Percentiles rank a stretch among this genome's conserved stretches.
Evolutionary conservation across 108 stramenopile species (phyloP).

Genomic region (Conticribra weissflogii): DNA sequence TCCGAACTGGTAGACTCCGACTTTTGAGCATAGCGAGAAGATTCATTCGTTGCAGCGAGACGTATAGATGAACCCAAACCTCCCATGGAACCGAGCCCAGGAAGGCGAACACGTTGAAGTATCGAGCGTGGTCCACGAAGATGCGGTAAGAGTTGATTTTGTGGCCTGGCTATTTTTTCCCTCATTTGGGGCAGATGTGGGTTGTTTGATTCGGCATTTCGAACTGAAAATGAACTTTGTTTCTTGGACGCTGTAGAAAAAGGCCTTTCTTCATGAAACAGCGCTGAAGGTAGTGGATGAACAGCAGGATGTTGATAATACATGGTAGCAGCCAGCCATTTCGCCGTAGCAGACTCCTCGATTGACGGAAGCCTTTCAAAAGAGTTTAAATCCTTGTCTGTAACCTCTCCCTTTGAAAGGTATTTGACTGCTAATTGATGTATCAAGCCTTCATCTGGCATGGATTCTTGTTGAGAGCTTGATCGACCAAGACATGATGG

Average conservation of each 20-base stretch:
- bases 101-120: constrained; percentile 33
- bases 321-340: constrained; percentile 43
- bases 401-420: constrained; percentile 4
- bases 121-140: constrained; percentile 22
- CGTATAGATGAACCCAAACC: constrained; percentile 29
- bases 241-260: not conserved
- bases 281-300: constrained; percentile 34
- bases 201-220: too few relatives aligned
- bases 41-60: too few relatives aligned
- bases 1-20: too few relatives aligned
- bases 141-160: constrained; percentile 21
- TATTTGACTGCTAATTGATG: constrained; percentile 31
- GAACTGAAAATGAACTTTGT: too few relatives aligned
- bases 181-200: too few relatives aligned
- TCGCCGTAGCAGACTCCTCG: constrained; percentile 27
- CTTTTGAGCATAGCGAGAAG: too few relatives aligned
- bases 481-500: constrained; percentile 2
- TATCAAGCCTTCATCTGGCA: constrained; percentile 26
- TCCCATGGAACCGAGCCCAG: constrained; percentile 36
- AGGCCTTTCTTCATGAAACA: constrained; percentile 10
- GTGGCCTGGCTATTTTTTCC: not conserved
- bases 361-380: constrained; percentile 10
- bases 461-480: not conserved
- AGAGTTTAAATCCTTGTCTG: not conserved
- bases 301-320: constrained; percentile 54